Percentiles rank a stretch among this genome's conserved stretches.
Conservation (phyloP, 106 monocot genomes). For the Acanthochlamys bracteata region DNA sequence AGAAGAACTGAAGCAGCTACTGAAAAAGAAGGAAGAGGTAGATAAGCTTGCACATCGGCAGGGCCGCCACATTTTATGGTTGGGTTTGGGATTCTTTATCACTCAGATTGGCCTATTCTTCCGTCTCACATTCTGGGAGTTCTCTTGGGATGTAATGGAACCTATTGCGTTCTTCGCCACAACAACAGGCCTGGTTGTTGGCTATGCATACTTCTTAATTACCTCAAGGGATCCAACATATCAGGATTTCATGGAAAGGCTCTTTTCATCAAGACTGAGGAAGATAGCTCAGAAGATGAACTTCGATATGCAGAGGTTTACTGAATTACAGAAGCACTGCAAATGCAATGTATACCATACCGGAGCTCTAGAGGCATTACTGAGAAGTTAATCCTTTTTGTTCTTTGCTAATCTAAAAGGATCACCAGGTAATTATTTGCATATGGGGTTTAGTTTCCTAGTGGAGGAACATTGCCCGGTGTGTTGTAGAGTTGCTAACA, state of each 20-base stretch:
- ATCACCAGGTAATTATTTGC: conserved; percentile 7
- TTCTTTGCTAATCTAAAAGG: background rate
- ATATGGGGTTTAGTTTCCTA: background rate
- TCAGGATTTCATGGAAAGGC: conserved; percentile 80
- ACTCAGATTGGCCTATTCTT: conserved; percentile 82
- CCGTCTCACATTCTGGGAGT: conserved; percentile 95
- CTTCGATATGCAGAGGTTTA: conserved; percentile 55
- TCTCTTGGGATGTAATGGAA: conserved; percentile 99
- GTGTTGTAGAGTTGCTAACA: conserved; percentile 3
- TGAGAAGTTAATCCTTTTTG: background rate
- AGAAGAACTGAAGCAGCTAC: conserved; percentile 71
- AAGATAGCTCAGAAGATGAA: conserved; percentile 51
- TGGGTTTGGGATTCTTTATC: conserved; percentile 59
- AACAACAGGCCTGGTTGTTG: conserved; percentile 54
- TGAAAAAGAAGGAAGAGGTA: conserved; percentile 69
- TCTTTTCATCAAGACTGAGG: conserved; percentile 61
- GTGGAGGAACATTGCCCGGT: no score
- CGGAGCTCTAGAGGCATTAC: background rate
- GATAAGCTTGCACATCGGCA: conserved; percentile 80
- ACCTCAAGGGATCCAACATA: conserved; percentile 92
- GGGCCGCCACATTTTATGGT: conserved; percentile 71
- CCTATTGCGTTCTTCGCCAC: conserved; percentile 85
- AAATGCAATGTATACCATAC: conserved; percentile 39
- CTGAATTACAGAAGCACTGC: conserved; percentile 66
- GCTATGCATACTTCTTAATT: conserved; percentile 82